Base-by-base conservation (phyloP, 2,329 filamentous ascomycete genomes). In the Sporothrix luriei region DNA sequence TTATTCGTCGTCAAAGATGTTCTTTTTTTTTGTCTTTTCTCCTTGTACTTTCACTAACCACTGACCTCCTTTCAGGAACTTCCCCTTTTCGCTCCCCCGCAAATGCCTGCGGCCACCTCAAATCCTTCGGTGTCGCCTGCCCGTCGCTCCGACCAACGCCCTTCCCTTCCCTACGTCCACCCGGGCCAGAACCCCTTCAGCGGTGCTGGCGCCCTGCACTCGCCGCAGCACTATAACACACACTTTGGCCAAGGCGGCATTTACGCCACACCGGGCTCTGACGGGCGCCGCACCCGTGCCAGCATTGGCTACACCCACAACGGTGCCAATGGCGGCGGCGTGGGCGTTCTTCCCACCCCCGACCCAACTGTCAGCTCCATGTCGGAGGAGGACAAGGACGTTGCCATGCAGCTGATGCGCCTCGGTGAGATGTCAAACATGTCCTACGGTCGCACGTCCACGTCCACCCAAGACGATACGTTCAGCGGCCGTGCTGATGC, bases 311-410 rank as follows among this genome's bases (percentile, higher is more conserved):
- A 87, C 73, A 82, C 84, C 64, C 74, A 78, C 66, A 71, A 75
- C 10, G 75, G 72, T 21, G 70, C 74, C 14, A 74, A 72, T 72
- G 77, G 80, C 77, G 88, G 89, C 68, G 87, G 89, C 69, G 87
- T 96, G 57, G 70, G 70, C 14, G 70, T 76, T 74, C 83, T 97
- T 73, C 94, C 94, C 24, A 99, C 95, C 2, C 95, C 95, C 33
- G 95, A 98, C 76, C 94, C 94, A n/a, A 99, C 95, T 14, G 91
- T 98, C 75, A 98, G 94, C 80, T 96, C 93, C 79, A 94, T 99
- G 79, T 98, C 94, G 16, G 95, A 99, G 78, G 95, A 99, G 80
- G 88, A 90, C 75, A 90, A 90, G 77, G 95, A 99, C 80, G 95
- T 98, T 72, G 95, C 95, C 70, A 90, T 97, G 77, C 95, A 98